A percentile compares a stretch with the other conserved stretches of the same genome.
Evolutionary conservation across 1,139 yeast species (phyloP).

Genomic region (Diutina ranongensis): DNA sequence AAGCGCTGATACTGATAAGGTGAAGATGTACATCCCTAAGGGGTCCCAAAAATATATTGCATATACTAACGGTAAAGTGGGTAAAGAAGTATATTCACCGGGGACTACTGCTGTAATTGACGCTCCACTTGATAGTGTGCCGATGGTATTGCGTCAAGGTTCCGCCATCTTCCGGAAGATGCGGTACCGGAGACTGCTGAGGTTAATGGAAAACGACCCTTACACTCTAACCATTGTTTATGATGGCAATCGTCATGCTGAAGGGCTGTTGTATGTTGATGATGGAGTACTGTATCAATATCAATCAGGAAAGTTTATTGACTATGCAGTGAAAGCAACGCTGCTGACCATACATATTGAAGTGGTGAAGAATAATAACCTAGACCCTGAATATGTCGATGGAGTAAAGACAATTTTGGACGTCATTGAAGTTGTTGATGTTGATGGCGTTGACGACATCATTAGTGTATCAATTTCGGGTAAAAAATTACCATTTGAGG

Average conservation of each 20-base stretch:
- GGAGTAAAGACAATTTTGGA: background rate
- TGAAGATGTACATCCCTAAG: constrained; percentile 54
- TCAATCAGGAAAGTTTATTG: constrained; percentile 30
- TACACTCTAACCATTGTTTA: constrained; percentile 65
- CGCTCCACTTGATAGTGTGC: constrained; percentile 54
- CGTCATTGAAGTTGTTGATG: background rate
- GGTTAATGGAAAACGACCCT: constrained; percentile 72
- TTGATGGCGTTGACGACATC: background rate
- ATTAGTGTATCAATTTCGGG: background rate
- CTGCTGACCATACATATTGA: background rate
- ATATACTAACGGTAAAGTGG: constrained; percentile 27
- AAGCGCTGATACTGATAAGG: constrained; percentile 34
- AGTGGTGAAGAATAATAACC: background rate
- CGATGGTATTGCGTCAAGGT: constrained; percentile 72
- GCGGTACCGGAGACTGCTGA: constrained; percentile 70
- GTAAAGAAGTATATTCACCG: constrained; percentile 9
- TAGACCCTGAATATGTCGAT: too few relatives aligned
- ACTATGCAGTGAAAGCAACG: background rate
- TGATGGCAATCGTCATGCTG: constrained; percentile 36
- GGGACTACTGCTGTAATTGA: background rate
- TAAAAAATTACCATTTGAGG: background rate
- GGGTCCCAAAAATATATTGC: constrained; percentile 42
- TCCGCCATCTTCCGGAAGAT: constrained; percentile 56
- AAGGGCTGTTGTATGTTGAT: constrained; percentile 58
- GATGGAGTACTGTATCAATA: constrained; percentile 71